Base-by-base conservation (phyloP, 768 basidiomycete species). In the Serendipita vermifera region DNA sequence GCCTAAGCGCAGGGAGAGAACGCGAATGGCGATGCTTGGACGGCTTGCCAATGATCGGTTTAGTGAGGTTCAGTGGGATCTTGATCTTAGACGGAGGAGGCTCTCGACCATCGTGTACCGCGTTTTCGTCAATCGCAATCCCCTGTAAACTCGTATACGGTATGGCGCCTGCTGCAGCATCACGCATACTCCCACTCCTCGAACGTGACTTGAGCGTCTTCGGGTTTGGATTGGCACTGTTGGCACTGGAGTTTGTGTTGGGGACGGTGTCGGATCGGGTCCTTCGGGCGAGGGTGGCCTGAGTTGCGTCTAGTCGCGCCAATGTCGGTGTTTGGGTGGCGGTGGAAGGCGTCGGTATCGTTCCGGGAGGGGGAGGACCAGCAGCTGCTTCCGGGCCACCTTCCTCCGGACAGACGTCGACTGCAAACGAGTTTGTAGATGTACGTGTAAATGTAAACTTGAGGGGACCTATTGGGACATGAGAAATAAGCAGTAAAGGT, bases 401-500 rank as follows among this genome's bases (percentile, higher is more conserved):
- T 43, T 51, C 46, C 24, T 51, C 46, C n/a, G 20, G 22, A 51
- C 26, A 51, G 22, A 51, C 46, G 29, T 51, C 46, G 24, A 51
- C 46, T 22, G 46, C 20, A 29, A 51, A 51, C 20, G 46, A 51
- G 29, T 51, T 51, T n/a, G 46, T 27, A 27, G 26, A 31, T 20
- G 46, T 51, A n/a, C 46, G 46, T 4, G 46, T 51, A 51, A 51
- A 51, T 4, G 46, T 51, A 31, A 51, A 51, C 27, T 51, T 51
- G 22, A 51, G 20, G 32, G 46, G 29, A 51, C 46, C 46, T 51
- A 29, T 24, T 15, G 24, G 17, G 17, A 9, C 9, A 22, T 26
- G 7, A 24, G 9, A 51, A 26, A 5, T 31, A 9, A 24, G 46
- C 11, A 51, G 32, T 31, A 51, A n/a, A 13, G 24, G 22, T 5